Conservation (phyloP, 257 asterid species). For the Salvia rosmarinus region DNA sequence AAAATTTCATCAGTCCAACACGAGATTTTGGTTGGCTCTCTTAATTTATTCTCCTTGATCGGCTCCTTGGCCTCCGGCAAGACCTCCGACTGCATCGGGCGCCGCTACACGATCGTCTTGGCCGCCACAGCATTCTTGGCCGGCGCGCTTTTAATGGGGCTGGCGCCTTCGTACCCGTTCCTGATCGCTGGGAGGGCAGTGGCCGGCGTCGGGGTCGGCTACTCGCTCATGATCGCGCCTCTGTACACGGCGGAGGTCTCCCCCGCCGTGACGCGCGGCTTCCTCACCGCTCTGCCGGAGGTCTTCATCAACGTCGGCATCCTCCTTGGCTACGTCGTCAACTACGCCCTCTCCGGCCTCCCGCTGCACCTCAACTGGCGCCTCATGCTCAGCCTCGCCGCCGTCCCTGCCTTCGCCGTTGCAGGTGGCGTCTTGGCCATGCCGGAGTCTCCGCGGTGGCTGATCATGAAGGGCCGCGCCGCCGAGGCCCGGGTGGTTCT, state of each 20-base stretch:
- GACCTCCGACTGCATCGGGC: conserved; percentile 78
- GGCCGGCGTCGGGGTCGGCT: conserved; percentile 86
- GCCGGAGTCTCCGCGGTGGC: conserved; percentile 97
- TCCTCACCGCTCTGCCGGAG: conserved; percentile 83
- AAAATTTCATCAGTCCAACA: conserved; percentile 57
- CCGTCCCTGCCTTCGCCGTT: conserved; percentile 62
- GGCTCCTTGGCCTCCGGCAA: conserved; percentile 83
- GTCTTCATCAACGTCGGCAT: conserved; percentile 79
- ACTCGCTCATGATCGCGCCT: conserved; percentile 85
- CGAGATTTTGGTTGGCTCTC: conserved; percentile 70
- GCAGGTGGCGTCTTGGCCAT: conserved; percentile 59
- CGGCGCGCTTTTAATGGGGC: conserved; percentile 78
- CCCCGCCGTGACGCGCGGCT: conserved; percentile 74
- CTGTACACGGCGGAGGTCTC: conserved; percentile 81
- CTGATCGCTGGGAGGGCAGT: conserved; percentile 71
- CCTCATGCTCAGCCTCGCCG: conserved; percentile 84
- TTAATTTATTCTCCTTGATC: conserved; percentile 64
- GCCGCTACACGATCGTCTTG: conserved; percentile 78
- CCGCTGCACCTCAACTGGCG: conserved; percentile 61
- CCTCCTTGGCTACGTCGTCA: conserved; percentile 61
- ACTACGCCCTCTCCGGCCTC: conserved; percentile 56
- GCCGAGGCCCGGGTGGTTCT: conserved; percentile 59
- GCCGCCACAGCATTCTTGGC: conserved; percentile 68
- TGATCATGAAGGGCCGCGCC: conserved; percentile 62
- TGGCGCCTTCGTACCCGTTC: conserved; percentile 64